A percentile compares a stretch with the other conserved stretches of the same genome.
Conservation (phyloP, 1,284 basidiomycete species). For the Trametes sp. region DNA sequence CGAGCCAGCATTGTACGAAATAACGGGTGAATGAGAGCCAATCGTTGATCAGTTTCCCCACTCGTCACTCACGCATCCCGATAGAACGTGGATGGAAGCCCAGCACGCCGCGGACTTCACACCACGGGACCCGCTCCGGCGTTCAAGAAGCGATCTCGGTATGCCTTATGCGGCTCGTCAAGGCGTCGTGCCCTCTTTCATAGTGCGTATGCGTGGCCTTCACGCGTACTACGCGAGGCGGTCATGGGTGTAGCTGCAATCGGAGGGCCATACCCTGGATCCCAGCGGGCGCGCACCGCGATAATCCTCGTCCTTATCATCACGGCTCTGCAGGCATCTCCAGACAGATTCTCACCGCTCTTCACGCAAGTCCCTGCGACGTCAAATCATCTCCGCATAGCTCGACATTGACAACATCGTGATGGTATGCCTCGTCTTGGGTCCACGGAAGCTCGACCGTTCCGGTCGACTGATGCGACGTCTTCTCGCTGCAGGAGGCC, state of each 20-base stretch:
- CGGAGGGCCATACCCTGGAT: not conserved
- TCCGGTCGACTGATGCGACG: not conserved
- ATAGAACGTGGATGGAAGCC: not conserved
- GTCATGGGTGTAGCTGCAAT: conserved; percentile 12
- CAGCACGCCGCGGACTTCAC: not conserved
- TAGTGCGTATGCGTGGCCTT: not conserved
- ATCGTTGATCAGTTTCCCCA: not conserved
- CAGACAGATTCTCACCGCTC: not conserved
- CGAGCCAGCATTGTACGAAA: not conserved
- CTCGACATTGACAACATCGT: not conserved
- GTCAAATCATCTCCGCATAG: not conserved
- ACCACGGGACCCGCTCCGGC: not conserved
- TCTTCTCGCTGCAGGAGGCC: not conserved
- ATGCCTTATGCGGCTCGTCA: not conserved
- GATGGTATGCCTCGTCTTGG: not conserved
- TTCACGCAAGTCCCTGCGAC: not conserved
- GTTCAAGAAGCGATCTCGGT: not conserved
- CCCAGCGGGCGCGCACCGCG: not conserved
- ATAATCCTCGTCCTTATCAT: conserved; percentile 5
- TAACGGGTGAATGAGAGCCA: not conserved
- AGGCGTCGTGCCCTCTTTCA: not conserved
- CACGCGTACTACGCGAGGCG: conserved; percentile 14
- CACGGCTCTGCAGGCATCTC: too few relatives aligned
- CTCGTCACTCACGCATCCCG: not conserved
- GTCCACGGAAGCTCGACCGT: not conserved